These are phyloP conservation scores for Starmerella floricola DNA, from an alignment of 805 yeast species.

Conservation along the genomic window DNA sequence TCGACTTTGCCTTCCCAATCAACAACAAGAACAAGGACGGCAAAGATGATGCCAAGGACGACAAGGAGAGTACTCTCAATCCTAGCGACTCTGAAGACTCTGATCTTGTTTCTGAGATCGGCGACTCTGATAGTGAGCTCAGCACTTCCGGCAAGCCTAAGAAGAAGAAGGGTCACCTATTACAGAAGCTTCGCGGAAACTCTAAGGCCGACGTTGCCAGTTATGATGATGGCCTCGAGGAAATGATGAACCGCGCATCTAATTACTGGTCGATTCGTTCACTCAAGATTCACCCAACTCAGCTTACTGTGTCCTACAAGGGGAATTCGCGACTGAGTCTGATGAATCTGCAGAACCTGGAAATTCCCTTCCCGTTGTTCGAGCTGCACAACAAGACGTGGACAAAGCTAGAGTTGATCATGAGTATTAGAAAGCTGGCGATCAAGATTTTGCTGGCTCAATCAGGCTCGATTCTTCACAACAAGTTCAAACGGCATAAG, in stretches of 20 bases:
- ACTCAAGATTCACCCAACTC: slow-evolving; percentile 40
- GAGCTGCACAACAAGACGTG: slow-evolving; percentile 51
- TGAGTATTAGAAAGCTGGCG: slow-evolving; percentile 44
- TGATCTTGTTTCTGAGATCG: slow-evolving; percentile 7
- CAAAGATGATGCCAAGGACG: slow-evolving; percentile 6
- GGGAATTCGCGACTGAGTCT: slow-evolving; percentile 46
- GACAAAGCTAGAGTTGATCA: slow-evolving; percentile 56
- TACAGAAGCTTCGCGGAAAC: background rate
- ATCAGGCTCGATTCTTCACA: slow-evolving; percentile 67
- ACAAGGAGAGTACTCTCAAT: slow-evolving; percentile 5
- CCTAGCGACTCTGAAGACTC: slow-evolving; percentile 1
- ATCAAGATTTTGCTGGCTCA: slow-evolving; percentile 32
- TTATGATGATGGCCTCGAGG: slow-evolving; percentile 28
- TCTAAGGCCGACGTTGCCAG: too few species aligned
- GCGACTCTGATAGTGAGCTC: background rate
- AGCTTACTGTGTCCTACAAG: slow-evolving; percentile 59
- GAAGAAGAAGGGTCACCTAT: background rate
- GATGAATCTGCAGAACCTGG: slow-evolving; percentile 65
- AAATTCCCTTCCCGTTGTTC: slow-evolving; percentile 51
- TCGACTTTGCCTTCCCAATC: slow-evolving; percentile 60
- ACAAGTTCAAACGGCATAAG: slow-evolving; percentile 41
- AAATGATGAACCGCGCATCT: slow-evolving; percentile 67
- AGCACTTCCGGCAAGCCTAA: background rate
- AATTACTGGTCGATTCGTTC: slow-evolving; percentile 55
- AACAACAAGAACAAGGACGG: slow-evolving; percentile 20